Percentiles rank a stretch among this genome's conserved stretches.
Evolutionary conservation across 768 basidiomycete species (phyloP).

Genomic region (Russula sp.): DNA sequence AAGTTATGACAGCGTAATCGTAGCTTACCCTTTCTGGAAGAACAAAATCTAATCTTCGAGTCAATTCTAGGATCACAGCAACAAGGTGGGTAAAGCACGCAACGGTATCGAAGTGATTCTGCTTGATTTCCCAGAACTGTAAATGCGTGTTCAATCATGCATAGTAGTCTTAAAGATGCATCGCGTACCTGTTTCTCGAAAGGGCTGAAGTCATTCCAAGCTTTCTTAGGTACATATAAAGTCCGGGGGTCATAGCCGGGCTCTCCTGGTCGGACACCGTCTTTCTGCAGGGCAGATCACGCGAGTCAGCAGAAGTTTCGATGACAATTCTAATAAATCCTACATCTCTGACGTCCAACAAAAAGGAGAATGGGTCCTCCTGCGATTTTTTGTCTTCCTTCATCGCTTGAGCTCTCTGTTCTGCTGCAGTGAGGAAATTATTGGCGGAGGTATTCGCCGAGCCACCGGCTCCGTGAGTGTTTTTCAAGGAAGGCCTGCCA

Average conservation of each 20-base stretch:
- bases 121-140: conserved; percentile 75
- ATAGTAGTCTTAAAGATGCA: not conserved
- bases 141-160: conserved; percentile 4
- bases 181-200: conserved; percentile 79
- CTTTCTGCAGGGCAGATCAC: conserved; percentile 53
- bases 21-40: conserved; percentile 90
- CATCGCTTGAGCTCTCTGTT: conserved; percentile 66
- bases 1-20: not conserved
- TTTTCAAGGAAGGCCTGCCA: conserved; percentile 38
- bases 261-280: conserved; percentile 71
- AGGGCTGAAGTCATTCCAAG: conserved; percentile 84
- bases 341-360: conserved; percentile 70
- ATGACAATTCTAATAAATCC: conserved; percentile 29
- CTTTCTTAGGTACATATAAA: conserved; percentile 67
- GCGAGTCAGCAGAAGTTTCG: not conserved
- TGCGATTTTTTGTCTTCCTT: conserved; percentile 79
- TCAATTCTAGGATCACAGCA: conserved; percentile 31
- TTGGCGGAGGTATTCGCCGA: conserved; percentile 34
- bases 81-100: conserved; percentile 27
- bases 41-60: conserved; percentile 63
- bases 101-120: conserved; percentile 94
- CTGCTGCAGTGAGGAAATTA: conserved; percentile 79
- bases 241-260: conserved; percentile 90
- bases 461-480: conserved; percentile 34
- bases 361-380: conserved; percentile 75